phyloP scores from a whole-genome alignment of 208 protist genomes.

The Herpetomonas samuelpessoai region DNA sequence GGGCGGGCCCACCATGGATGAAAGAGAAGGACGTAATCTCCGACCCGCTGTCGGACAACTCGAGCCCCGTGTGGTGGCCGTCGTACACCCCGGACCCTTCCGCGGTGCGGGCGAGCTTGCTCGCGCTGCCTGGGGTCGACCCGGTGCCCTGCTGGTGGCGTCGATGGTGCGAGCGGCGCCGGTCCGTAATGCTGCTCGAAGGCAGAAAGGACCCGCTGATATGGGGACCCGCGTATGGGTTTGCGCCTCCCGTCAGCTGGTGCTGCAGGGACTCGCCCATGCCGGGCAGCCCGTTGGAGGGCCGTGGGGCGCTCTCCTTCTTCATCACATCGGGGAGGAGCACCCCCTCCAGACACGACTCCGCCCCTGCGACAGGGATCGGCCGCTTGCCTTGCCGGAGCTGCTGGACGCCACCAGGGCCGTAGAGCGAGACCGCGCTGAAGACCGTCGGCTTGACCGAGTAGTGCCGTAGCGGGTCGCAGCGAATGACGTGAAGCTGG shows the following conservation, averaged over 20 bases:
- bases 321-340: conserved; percentile 65
- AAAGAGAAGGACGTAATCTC: neutral
- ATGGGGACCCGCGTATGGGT: neutral
- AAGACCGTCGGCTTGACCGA: conserved; percentile 47
- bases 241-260: neutral
- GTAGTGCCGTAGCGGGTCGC: conserved; percentile 35
- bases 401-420: conserved; percentile 40
- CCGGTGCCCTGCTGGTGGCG: neutral
- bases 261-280: neutral
- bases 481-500: conserved; percentile 78
- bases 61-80: too few species aligned
- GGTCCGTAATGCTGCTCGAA: neutral
- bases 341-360: conserved; percentile 66
- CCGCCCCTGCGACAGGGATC: conserved; percentile 35
- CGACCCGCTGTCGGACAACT: neutral
- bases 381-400: conserved; percentile 46
- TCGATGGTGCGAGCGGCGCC: neutral
- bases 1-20: neutral
- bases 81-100: neutral
- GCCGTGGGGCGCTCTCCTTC: conserved; percentile 44
- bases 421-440: conserved; percentile 67
- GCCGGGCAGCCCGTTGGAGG: neutral
- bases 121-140: conserved; percentile 6
- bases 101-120: too few species aligned
- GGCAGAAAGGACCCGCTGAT: neutral